Percentiles rank a stretch among this genome's conserved stretches.
Evolutionary conservation across 768 basidiomycete species (phyloP).

Genomic region (Guyanaporus albipodus): DNA sequence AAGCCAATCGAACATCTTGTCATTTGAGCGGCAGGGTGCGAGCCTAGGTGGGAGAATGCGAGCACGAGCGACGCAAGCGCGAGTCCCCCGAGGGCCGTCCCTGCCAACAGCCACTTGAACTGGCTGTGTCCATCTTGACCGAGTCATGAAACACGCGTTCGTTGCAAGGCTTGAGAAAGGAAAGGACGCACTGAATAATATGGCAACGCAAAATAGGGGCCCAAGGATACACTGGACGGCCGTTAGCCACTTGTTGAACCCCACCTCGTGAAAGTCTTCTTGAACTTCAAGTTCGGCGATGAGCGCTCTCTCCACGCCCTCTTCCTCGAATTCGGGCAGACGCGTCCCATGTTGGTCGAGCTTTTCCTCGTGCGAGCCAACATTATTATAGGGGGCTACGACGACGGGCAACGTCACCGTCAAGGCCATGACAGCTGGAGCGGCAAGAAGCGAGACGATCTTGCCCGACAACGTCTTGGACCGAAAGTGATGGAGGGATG

Average conservation of each 20-base stretch:
- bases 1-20: conserved; percentile 89
- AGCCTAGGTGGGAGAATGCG: conserved; percentile 56
- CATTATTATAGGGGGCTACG: conserved; percentile 48
- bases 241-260: conserved; percentile 80
- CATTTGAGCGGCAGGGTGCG: conserved; percentile 54
- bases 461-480: conserved; percentile 68
- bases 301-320: conserved; percentile 62
- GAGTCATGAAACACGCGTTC: background rate
- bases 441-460: conserved; percentile 73
- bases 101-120: conserved; percentile 51
- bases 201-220: conserved; percentile 68
- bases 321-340: conserved; percentile 71
- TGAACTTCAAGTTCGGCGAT: conserved; percentile 73
- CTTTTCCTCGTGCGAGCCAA: conserved; percentile 23
- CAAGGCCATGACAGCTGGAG: conserved; percentile 80
- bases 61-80: conserved; percentile 52
- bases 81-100: conserved; percentile 51
- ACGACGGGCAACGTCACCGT: conserved; percentile 93
- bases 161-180: background rate
- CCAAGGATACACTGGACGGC: conserved; percentile 80
- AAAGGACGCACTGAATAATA: conserved; percentile 68
- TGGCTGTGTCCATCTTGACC: conserved; percentile 34
- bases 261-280: conserved; percentile 61
- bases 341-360: conserved; percentile 36
- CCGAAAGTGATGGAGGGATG: conserved; percentile 71